These are phyloP conservation scores for Hymenotorrendiella dingleyae DNA, from an alignment of 2,329 filamentous ascomycete species.

Conservation along the genomic window DNA sequence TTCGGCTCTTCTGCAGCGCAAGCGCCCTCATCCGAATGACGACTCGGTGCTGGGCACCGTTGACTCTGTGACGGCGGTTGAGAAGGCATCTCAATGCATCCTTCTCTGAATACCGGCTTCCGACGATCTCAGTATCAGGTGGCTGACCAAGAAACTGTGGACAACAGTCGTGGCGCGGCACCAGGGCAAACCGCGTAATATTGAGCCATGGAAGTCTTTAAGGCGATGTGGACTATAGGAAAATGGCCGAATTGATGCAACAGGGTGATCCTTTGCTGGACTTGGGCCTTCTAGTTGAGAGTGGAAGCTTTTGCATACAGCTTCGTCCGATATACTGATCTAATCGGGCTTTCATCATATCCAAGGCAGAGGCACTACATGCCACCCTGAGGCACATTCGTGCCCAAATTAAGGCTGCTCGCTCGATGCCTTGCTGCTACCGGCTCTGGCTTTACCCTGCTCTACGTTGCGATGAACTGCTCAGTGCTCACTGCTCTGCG, in stretches of 20 bases:
- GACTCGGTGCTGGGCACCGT: conserved; percentile 2
- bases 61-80: conserved; percentile 8
- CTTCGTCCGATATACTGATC: too few relatives aligned
- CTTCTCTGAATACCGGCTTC: conserved; percentile 3
- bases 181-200: too few relatives aligned
- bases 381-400: too few relatives aligned
- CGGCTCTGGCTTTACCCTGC: too few relatives aligned
- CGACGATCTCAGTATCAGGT: conserved; percentile 13
- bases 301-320: too few relatives aligned
- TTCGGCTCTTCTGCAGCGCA: conserved; percentile 3
- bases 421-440: conserved; percentile 7
- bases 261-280: too few relatives aligned
- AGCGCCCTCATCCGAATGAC: conserved; percentile 4
- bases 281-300: too few relatives aligned
- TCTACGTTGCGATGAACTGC: conserved; percentile 6
- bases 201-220: too few relatives aligned
- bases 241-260: too few relatives aligned
- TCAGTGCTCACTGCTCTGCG: conserved; percentile 6
- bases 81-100: conserved; percentile 8
- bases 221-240: too few relatives aligned
- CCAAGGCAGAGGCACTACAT: too few relatives aligned
- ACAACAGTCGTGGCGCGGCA: conserved; percentile 9
- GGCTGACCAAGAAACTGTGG: conserved; percentile 3
- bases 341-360: too few relatives aligned
- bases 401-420: conserved; percentile 8